Evolutionary conservation across 2,329 filamentous ascomycete genomes (phyloP), one percentile per base, ranked within the genome.

Genomic region (Colletotrichum theobromicola): DNA sequence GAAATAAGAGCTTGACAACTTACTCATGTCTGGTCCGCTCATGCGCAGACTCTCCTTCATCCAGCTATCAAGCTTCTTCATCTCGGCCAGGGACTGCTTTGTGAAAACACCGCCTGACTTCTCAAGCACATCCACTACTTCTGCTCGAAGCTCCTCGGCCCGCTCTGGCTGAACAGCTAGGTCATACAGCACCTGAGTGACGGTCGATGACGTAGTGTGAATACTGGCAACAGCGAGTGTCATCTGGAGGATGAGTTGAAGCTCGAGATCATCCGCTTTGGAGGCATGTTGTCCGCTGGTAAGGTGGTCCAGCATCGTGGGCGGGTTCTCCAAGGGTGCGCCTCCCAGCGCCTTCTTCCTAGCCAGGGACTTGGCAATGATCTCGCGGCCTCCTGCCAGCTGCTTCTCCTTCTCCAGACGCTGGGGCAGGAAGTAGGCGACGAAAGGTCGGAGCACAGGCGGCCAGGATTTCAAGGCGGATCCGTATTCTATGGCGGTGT

Each of bases 111-210:
- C 82, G 34, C 80, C 79, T 24, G 83, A 77, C 18, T 81, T 80
- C 5, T 78, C 78, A 2, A 88, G 78, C 0, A 84, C 84, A 2
- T 82, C 77, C 4, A 81, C 76, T 18, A 88, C 87, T 77, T 92
- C 90, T 32, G 88, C 82, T 3, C 90, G 86, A 4, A 92, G 80
- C 15, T 87, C 84, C 12, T 87, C 82, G 35, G 89, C 80, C 77
- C 88, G 84, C 42, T 90, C 86, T 0, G 88, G 89, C 73, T 84
- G 80, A 9, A 86, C 83, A 0, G 85, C 86, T 4, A 93, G 80
- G 75, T 89, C 87, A 77, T 88, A 90, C 15, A 67, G 24, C 82
- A 76, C 87, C 71, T 83, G 90, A 2, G 86, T 88, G 0, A 84
- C 76, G 0, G 86, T 82, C 65, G 87, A 79, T 1, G 86, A 85